Evolutionary conservation across 495 filamentous ascomycete species (phyloP).

Genomic region (Sordaria brevicollis): DNA sequence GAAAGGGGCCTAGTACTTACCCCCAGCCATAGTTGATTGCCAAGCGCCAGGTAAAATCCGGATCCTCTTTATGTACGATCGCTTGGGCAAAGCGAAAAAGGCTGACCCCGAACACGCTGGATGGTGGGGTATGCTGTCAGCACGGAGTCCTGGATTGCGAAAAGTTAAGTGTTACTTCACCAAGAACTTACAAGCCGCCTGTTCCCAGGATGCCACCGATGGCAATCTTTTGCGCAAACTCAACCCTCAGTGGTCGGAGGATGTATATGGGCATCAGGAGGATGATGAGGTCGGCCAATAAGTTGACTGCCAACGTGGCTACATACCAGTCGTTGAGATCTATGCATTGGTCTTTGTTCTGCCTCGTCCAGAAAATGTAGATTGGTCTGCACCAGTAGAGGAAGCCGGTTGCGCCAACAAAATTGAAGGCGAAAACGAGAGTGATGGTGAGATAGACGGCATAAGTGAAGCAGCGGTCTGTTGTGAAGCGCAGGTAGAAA

Average conservation of each 20-base stretch:
- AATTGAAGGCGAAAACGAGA: conserved; percentile 5
- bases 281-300: conserved; percentile 7
- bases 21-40: conserved; percentile 13
- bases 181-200: conserved; percentile 12
- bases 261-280: conserved; percentile 8
- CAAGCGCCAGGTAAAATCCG: conserved; percentile 4
- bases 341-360: neutral
- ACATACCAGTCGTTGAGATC: conserved; percentile 1
- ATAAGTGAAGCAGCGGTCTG: conserved; percentile 4
- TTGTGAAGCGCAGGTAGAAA: conserved; percentile 17
- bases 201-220: conserved; percentile 11
- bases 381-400: conserved; percentile 14
- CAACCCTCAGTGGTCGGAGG: conserved; percentile 3
- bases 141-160: no score
- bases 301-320: conserved; percentile 6
- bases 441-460: conserved; percentile 7
- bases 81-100: conserved; percentile 6
- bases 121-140: no score
- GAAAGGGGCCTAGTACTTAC: conserved; percentile 1
- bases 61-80: neutral
- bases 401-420: conserved; percentile 3
- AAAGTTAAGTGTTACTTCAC: no score
- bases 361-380: conserved; percentile 2
- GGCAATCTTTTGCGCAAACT: conserved; percentile 4
- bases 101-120: conserved; percentile 14